A percentile compares a stretch with the other conserved stretches of the same genome.
These are phyloP conservation scores for Backusella tuberculispora DNA, from an alignment of 192 early-diverging fungal species.

Conservation along the genomic window DNA sequence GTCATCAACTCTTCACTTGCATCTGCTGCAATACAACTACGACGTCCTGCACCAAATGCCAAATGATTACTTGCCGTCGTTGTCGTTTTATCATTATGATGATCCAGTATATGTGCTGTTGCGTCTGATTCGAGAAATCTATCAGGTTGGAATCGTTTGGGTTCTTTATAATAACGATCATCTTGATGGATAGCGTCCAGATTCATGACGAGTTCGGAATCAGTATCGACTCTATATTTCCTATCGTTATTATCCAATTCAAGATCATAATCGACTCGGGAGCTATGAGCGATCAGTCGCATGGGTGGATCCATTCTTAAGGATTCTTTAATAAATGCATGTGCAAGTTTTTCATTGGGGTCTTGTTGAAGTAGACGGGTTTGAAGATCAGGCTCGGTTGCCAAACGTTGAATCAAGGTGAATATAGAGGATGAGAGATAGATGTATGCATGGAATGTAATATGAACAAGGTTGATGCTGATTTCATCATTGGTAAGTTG, in stretches of 20 bases:
- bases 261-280: conserved; percentile 41
- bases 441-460: conserved; percentile 33
- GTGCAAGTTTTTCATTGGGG: neutral
- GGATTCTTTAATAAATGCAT: conserved; percentile 33
- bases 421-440: conserved; percentile 30
- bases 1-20: conserved; percentile 24
- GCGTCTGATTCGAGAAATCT: conserved; percentile 34
- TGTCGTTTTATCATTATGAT: neutral
- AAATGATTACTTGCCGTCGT: conserved; percentile 23
- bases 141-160: conserved; percentile 44
- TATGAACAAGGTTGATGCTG: conserved; percentile 33
- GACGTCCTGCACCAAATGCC: conserved; percentile 43
- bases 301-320: conserved; percentile 30
- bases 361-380: conserved; percentile 39
- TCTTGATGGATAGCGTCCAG: conserved; percentile 50
- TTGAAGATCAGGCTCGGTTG: conserved; percentile 43
- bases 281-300: conserved; percentile 28
- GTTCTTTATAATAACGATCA: conserved; percentile 41
- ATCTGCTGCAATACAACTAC: conserved; percentile 29
- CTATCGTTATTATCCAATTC: conserved; percentile 25
- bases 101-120: too few relatives aligned
- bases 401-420: conserved; percentile 43
- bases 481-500: conserved; percentile 34
- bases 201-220: conserved; percentile 35
- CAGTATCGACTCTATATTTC: conserved; percentile 36